These are phyloP conservation scores for Waltiozyma solani DNA, from an alignment of 1,139 yeast species.

Conservation along the genomic window DNA sequence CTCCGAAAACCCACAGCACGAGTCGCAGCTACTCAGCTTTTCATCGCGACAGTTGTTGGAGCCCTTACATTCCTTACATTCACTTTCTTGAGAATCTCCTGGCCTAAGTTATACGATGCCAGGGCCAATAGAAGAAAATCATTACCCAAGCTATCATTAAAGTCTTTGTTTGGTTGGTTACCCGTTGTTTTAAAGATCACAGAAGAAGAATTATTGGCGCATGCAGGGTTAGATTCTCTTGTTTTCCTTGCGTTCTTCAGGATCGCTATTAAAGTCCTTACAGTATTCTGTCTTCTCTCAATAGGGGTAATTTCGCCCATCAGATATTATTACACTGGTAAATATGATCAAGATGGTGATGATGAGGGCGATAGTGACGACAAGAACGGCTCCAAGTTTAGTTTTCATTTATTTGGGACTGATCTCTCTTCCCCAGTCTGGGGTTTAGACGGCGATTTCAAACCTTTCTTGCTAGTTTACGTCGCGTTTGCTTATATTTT, in stretches of 20 bases:
- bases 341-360: conserved; percentile 22
- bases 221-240: conserved; percentile 91
- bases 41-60: conserved; percentile 57
- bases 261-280: conserved; percentile 53
- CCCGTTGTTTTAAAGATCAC: conserved; percentile 49
- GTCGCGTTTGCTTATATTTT: conserved; percentile 81
- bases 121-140: conserved; percentile 27
- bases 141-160: conserved; percentile 34
- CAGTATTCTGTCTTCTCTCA: conserved; percentile 44
- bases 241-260: conserved; percentile 71
- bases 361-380: conserved; percentile 12
- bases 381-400: conserved; percentile 1
- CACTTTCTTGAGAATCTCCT: conserved; percentile 50
- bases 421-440: conserved; percentile 4
- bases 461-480: conserved; percentile 49
- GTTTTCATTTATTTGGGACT: no score
- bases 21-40: conserved; percentile 39
- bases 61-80: conserved; percentile 52
- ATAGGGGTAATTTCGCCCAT: conserved; percentile 56
- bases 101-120: conserved; percentile 67
- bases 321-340: conserved; percentile 56
- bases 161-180: conserved; percentile 72
- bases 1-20: conserved; percentile 31
- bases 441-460: conserved; percentile 22
- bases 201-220: conserved; percentile 73